Evolutionary conservation across 2,329 filamentous ascomycete species (phyloP).

Genomic region (Venturia carpophila): DNA sequence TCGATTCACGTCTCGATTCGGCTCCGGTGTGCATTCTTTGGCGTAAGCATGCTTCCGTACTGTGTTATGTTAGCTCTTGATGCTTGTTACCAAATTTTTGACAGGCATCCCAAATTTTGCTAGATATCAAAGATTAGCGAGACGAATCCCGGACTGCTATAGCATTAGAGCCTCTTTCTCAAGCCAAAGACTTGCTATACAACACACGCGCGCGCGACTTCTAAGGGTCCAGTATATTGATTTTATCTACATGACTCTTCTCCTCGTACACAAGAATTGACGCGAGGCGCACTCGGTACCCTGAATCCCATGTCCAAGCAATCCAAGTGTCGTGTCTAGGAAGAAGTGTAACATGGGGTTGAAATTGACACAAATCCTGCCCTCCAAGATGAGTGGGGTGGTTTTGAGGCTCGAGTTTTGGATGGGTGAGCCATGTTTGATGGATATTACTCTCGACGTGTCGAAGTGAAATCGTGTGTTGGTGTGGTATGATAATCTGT

Average conservation of each 20-base stretch:
- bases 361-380: neutral
- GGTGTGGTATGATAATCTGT: neutral
- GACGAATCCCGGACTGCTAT: too few relatives aligned
- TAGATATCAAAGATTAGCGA: too few relatives aligned
- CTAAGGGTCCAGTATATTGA: neutral
- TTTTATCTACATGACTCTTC: neutral
- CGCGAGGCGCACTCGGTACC: neutral
- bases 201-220: too few relatives aligned
- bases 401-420: neutral
- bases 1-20: too few relatives aligned
- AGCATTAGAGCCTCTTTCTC: too few relatives aligned
- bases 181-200: too few relatives aligned
- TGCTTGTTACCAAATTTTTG: too few relatives aligned
- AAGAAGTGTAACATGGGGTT: neutral
- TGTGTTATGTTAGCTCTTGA: too few relatives aligned
- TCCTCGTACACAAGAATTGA: constrained; percentile 1
- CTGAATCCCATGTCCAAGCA: neutral
- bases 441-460: constrained; percentile 2
- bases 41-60: too few relatives aligned
- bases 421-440: neutral
- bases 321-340: neutral
- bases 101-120: too few relatives aligned
- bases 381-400: neutral
- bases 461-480: neutral
- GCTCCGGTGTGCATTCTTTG: too few relatives aligned